phyloP scores from a whole-genome alignment of 2,329 filamentous ascomycete species.

The Hymenoscyphus fraxineus region DNA sequence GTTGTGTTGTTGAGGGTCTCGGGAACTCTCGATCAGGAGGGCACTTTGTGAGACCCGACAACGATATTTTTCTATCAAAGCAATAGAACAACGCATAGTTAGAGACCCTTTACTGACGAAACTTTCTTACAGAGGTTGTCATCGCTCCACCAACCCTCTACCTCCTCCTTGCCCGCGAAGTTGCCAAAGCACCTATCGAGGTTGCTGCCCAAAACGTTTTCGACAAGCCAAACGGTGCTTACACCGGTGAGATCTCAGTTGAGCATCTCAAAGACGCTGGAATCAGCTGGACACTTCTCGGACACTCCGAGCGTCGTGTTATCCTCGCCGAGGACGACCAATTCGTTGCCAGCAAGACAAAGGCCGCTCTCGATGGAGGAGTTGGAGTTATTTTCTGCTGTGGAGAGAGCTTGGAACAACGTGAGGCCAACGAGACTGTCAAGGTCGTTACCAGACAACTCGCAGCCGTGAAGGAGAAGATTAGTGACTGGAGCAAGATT shows the following conservation, averaged over 20 bases:
- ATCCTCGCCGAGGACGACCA: slow-evolving; percentile 83
- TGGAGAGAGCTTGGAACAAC: slow-evolving; percentile 91
- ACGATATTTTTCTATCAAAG: neutral
- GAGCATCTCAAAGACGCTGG: slow-evolving; percentile 84
- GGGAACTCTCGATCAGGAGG: slow-evolving; percentile 4
- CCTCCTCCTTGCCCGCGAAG: slow-evolving; percentile 79
- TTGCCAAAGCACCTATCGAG: slow-evolving; percentile 70
- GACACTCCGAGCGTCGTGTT: slow-evolving; percentile 92
- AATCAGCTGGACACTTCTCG: slow-evolving; percentile 86
- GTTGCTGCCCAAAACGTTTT: slow-evolving; percentile 96
- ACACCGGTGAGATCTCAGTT: slow-evolving; percentile 94
- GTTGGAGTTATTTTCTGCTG: slow-evolving; percentile 94
- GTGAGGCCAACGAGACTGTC: slow-evolving; percentile 81
- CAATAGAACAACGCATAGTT: neutral
- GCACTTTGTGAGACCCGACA: slow-evolving; percentile 7
- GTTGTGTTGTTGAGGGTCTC: slow-evolving; percentile 3
- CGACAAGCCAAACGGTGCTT: slow-evolving; percentile 94
- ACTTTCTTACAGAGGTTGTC: slow-evolving; percentile 71
- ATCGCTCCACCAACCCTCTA: slow-evolving; percentile 88
- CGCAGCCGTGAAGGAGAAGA: slow-evolving; percentile 72
- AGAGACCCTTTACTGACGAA: slow-evolving; percentile 1
- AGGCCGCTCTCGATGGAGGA: slow-evolving; percentile 82
- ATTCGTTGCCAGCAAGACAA: slow-evolving; percentile 89
- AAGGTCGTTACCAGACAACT: slow-evolving; percentile 83
- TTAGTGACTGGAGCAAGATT: slow-evolving; percentile 86